These are phyloP conservation scores for Digitaria exilis DNA, from an alignment of 202 grass and related monocot species.

Conservation along the genomic window DNA sequence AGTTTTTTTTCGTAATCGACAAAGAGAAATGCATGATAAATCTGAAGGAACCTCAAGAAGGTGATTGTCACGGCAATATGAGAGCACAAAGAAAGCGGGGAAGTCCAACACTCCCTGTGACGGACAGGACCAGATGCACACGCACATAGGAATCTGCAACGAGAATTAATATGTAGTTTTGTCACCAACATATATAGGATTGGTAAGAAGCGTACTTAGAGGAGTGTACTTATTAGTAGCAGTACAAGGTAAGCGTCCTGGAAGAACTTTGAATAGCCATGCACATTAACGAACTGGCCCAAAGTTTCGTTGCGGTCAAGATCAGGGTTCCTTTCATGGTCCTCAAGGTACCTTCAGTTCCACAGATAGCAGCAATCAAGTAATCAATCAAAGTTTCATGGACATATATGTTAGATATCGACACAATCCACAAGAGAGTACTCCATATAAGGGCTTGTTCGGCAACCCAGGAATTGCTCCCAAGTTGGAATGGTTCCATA, in stretches of 20 bases:
- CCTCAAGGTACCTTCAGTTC: conserved; percentile 58
- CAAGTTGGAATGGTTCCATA: too few relatives aligned
- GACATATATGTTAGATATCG: background rate
- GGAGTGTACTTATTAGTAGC: background rate
- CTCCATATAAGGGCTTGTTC: too few relatives aligned
- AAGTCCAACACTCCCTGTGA: conserved; percentile 62
- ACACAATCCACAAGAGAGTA: background rate
- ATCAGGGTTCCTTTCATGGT: conserved; percentile 66
- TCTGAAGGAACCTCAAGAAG: conserved; percentile 58
- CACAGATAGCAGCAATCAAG: background rate
- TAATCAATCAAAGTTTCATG: background rate
- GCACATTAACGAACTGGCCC: conserved; percentile 65
- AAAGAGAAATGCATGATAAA: background rate
- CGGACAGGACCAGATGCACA: conserved; percentile 81
- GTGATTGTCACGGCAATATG: conserved; percentile 76
- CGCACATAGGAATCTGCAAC: conserved; percentile 71
- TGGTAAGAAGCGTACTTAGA: background rate
- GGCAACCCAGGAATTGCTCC: too few relatives aligned
- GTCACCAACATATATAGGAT: too few relatives aligned
- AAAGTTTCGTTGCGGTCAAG: conserved; percentile 62
- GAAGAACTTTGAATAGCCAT: conserved; percentile 80
- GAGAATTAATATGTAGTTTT: background rate
- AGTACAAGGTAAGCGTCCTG: conserved; percentile 64
- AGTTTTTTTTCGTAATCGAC: background rate
- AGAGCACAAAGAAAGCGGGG: conserved; percentile 74